Conservation (phyloP, 768 basidiomycete genomes). For the Tulasnella sp. region DNA sequence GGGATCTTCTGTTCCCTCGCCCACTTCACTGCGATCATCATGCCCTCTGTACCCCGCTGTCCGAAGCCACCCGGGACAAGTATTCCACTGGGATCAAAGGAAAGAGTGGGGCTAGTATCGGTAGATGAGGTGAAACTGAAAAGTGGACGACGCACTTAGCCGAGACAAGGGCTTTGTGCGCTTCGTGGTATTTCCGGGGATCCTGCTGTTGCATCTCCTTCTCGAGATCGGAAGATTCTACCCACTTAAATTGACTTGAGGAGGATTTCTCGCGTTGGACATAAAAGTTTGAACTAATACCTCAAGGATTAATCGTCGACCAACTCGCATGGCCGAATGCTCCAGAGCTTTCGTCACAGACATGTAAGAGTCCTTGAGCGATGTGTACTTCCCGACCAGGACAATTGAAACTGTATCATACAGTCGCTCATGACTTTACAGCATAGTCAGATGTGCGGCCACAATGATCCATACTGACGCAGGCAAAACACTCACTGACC, state of each 20-base stretch:
- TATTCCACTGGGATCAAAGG: conserved; percentile 54
- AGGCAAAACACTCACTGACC: conserved; percentile 41
- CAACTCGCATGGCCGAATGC: conserved; percentile 90
- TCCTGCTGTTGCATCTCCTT: conserved; percentile 62
- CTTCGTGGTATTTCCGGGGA: conserved; percentile 88
- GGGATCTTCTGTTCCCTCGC: conserved; percentile 91
- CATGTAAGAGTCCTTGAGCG: conserved; percentile 97
- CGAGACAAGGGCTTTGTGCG: conserved; percentile 85
- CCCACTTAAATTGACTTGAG: conserved; percentile 72
- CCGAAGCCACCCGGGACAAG: conserved; percentile 98
- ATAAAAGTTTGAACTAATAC: conserved; percentile 34
- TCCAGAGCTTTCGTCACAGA: conserved; percentile 93
- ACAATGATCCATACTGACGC: neutral
- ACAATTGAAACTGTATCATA: conserved; percentile 84
- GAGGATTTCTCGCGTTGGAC: neutral
- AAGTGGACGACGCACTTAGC: conserved; percentile 49
- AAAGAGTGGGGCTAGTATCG: neutral
- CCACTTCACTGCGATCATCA: conserved; percentile 97
- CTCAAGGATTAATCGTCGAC: conserved; percentile 68
- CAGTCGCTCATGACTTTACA: conserved; percentile 75
- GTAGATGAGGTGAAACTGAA: neutral
- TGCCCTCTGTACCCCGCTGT: conserved; percentile 85
- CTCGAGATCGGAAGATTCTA: conserved; percentile 89
- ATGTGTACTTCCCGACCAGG: conserved; percentile 95
- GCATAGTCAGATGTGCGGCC: neutral